Base-by-base conservation (phyloP, 768 basidiomycete genomes). In the Suillus variegatus region DNA sequence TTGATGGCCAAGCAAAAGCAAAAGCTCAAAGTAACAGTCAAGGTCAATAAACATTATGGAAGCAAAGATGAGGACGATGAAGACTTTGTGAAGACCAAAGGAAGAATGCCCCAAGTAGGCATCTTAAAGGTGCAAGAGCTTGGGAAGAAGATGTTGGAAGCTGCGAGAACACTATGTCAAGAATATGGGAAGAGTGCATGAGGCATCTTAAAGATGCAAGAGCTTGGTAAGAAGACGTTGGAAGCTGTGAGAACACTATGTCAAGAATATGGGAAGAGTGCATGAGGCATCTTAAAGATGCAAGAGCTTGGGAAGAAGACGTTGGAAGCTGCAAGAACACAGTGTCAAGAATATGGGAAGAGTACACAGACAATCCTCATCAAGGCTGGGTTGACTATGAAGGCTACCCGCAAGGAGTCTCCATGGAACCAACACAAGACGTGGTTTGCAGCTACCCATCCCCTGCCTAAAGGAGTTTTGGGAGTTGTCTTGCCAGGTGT, bases 321-420 rank as follows among this genome's bases (percentile, higher is more conserved):
- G 1, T 14, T 41, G 32, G 58, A 16, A 60, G 58, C 38, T 2
- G 12, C 58, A 2, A n/a, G 4, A 44, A 6, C 20, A 13, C 16
- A 41, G 3, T 38, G 40, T 8, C 14, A 40, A 22, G 43, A 60
- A 44, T 60, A 60, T 60, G 58, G 58, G 16, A 60, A 60, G 35
- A 60, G 58, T 60, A 38, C 6, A 0, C 4, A 10, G 28, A 60
- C 38, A 4, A 60, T 60, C n/a, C 58, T 60, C 58, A 60, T 60
- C 3, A 12, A 60, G 38, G 58, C 58, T 25, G 58, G 58, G 58
- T 20, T 60, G 58, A 20, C 22, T 1, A 40, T 36, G 38, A 60
- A 60, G 58, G 38, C 58, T 1, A 60, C 36, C 58, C 4, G n/a
- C 28, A 54, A 54, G 28, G 52, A 54, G 52, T 54, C 52, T 54